Evolutionary conservation across 768 basidiomycete genomes (phyloP), one percentile per base, ranked within the genome.

Genomic region (Holtermanniella nyarrowii): DNA sequence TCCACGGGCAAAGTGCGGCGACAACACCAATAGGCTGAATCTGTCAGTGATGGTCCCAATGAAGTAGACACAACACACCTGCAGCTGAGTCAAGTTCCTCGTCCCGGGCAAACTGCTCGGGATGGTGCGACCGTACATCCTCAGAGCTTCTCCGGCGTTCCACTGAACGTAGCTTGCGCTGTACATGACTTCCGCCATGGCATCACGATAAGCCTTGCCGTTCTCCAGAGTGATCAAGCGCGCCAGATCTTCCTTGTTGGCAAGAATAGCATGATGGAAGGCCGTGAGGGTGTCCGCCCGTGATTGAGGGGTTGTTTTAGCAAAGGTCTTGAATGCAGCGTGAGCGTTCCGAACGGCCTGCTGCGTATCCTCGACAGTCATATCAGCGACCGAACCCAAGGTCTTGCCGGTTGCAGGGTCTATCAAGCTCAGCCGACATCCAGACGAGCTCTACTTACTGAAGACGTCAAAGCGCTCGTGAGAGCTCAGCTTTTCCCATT

Each of bases 141-240:
- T 79, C 31, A 96, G 79, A 24, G 89, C 90, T 67, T 97, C 95
- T 63, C 82, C 93, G 22, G 90, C 89, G 86, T 59, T 62, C 54
- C 55, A 61, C 46, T 53, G 51, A 55, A 64, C 48, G 53, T 56
- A 68, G 46, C 52, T 57, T 22, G 62, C 55, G 55, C 49, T 58
- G 62, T 99, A 99, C 0, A 75, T 63, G 59, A 82, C 83, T 74
- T 99, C 93, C 22, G 84, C 82, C 81, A 86, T 85, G 27, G 80
- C 86, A 59, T 96, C 90, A 0, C 76, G 74, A 42, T 95, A 74
- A 5, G 89, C 78, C 74, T 97, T 99, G 27, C 95, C 95, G 64
- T 99, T 99, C 75, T 99, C 95, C 54, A 83, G 66, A 47, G 86
- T 88, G 59, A 95, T 87, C 53, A 99, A 79, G 42, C 85, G 79